phyloP scores from a whole-genome alignment of 768 basidiomycete species.

The Mycena polygramma region DNA sequence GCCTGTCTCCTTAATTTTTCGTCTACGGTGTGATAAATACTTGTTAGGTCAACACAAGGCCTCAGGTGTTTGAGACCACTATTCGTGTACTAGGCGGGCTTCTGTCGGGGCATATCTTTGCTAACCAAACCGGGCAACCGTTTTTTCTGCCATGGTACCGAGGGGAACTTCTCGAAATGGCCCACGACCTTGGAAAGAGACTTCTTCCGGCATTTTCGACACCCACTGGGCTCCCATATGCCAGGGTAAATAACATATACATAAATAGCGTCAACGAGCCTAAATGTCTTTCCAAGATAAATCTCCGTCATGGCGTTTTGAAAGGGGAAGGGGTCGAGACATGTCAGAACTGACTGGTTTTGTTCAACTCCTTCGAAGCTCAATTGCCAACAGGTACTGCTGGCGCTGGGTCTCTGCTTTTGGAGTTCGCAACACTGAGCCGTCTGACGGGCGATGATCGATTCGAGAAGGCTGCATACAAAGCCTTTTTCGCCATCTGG shows the following conservation, averaged over 20 bases:
- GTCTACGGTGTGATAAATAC: background rate
- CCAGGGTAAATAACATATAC: slow-evolving; percentile 68
- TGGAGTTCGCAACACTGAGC: slow-evolving; percentile 95
- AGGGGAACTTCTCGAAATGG: slow-evolving; percentile 83
- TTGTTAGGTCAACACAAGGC: slow-evolving; percentile 74
- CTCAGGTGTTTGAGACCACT: slow-evolving; percentile 98
- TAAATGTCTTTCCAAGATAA: slow-evolving; percentile 65
- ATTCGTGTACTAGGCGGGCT: slow-evolving; percentile 95
- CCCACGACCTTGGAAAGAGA: slow-evolving; percentile 88
- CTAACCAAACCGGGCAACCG: slow-evolving; percentile 72
- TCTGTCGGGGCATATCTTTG: slow-evolving; percentile 86
- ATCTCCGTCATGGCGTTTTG: slow-evolving; percentile 83
- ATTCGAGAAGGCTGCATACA: slow-evolving; percentile 91
- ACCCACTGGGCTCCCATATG: slow-evolving; percentile 92
- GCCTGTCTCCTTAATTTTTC: background rate
- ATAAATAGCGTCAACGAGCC: slow-evolving; percentile 25
- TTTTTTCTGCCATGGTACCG: slow-evolving; percentile 89
- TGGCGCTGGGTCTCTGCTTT: slow-evolving; percentile 91
- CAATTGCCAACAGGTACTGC: slow-evolving; percentile 74
- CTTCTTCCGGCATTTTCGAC: slow-evolving; percentile 93
- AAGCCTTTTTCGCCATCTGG: slow-evolving; percentile 95
- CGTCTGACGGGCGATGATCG: slow-evolving; percentile 90
- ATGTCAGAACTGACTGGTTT: slow-evolving; percentile 63
- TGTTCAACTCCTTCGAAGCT: slow-evolving; percentile 14
- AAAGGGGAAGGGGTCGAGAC: slow-evolving; percentile 86